These are phyloP conservation scores for Phanerochaete sordida DNA, from an alignment of 768 basidiomycete genomes.

Conservation along the genomic window DNA sequence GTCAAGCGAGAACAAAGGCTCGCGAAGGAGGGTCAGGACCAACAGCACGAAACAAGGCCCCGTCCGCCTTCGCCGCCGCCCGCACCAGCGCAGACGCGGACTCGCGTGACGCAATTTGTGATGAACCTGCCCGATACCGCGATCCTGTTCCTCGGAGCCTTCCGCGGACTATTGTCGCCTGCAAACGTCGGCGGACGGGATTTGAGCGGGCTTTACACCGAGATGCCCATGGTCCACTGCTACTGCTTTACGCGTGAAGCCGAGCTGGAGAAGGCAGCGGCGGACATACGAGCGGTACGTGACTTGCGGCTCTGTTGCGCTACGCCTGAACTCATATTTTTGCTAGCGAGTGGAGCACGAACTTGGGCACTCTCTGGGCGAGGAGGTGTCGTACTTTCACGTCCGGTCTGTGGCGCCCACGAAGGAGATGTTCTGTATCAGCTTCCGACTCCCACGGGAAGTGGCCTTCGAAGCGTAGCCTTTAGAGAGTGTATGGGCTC, in stretches of 20 bases:
- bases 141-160: slow-evolving; percentile 85
- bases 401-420: slow-evolving; percentile 93
- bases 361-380: slow-evolving; percentile 52
- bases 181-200: slow-evolving; percentile 37
- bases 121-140: slow-evolving; percentile 98
- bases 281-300: slow-evolving; percentile 79
- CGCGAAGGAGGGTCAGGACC: too few relatives aligned
- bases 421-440: slow-evolving; percentile 98
- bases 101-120: slow-evolving; percentile 79
- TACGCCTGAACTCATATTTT: neutral
- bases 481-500: neutral
- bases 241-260: slow-evolving; percentile 93
- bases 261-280: slow-evolving; percentile 61
- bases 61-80: neutral
- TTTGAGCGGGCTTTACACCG: slow-evolving; percentile 41
- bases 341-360: slow-evolving; percentile 69
- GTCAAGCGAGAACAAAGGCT: slow-evolving; percentile 23
- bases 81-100: slow-evolving; percentile 46
- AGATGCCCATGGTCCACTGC: slow-evolving; percentile 90
- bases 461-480: slow-evolving; percentile 31
- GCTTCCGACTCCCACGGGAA: slow-evolving; percentile 65
- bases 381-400: slow-evolving; percentile 55
- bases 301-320: neutral
- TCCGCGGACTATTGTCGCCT: slow-evolving; percentile 63
- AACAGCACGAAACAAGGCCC: slow-evolving; percentile 16